Conservation (phyloP, 202 grass and related monocot genomes). For the Dendrocalamus latiflorus region DNA sequence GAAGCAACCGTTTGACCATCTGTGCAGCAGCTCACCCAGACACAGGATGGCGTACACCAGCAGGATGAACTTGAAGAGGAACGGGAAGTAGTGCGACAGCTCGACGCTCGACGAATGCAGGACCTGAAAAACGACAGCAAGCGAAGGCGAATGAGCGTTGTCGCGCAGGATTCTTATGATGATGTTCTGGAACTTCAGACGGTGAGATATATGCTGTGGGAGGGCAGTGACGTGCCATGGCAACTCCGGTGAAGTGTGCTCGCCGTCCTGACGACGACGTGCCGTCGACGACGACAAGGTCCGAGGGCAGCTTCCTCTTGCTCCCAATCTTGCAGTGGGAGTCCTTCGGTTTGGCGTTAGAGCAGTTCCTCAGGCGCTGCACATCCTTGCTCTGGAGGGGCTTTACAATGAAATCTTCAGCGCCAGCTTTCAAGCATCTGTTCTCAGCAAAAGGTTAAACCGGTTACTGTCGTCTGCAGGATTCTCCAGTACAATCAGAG, state of each 20-base stretch:
- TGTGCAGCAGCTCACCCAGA: constrained; percentile 55
- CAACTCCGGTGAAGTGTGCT: constrained; percentile 46
- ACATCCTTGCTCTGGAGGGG: constrained; percentile 80
- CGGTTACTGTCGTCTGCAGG: not conserved
- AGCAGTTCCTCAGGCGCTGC: constrained; percentile 65
- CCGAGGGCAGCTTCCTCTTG: constrained; percentile 29
- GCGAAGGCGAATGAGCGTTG: not conserved
- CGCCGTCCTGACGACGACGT: constrained; percentile 34
- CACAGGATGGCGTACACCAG: constrained; percentile 60
- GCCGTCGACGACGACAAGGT: constrained; percentile 13
- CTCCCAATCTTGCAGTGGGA: not conserved
- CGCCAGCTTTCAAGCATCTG: too few relatives aligned
- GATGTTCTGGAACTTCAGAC: not conserved
- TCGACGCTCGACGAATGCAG: constrained; percentile 53
- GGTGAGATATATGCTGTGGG: not conserved
- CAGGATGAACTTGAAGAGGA: constrained; percentile 60
- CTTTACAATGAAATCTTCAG: constrained; percentile 88
- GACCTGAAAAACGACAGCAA: constrained; percentile 33
- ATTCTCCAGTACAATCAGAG: not conserved
- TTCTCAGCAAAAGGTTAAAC: not conserved
- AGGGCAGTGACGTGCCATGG: constrained; percentile 38
- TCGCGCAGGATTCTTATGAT: not conserved
- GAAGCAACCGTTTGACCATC: constrained; percentile 39
- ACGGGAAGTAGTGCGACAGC: constrained; percentile 59
- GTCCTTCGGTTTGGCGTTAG: not conserved